Base-by-base conservation (phyloP, 2,329 filamentous ascomycete genomes). In the Bipolaris bicolor region DNA sequence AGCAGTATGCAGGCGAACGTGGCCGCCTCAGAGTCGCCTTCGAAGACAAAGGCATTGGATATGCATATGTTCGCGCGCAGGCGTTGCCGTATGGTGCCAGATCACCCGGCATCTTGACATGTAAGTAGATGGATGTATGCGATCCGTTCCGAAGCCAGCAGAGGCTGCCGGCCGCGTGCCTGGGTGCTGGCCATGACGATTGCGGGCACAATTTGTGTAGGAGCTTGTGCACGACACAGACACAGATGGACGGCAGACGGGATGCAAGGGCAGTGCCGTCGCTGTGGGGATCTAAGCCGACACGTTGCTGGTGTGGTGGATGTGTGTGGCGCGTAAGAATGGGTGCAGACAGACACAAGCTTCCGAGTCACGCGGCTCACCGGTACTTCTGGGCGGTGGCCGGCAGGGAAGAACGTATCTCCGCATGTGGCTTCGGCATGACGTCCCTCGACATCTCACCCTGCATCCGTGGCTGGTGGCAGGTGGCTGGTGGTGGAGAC, bases 1-100 rank as follows among this genome's bases (percentile, higher is more conserved):
- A 76, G 74, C 63, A 60, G 58, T 65, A 68, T 72, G 73, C 72
- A 75, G 56, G 72, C 70, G 67, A 71, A 76, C 70, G 74, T 76
- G 73, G 69, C 68, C 65, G 65, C 55, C 69, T 66, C 49, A 68
- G 68, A 76, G 68, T 76, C 72, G 74, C 71, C 67, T 76, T 49
- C 65, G 57, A 63, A 44, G 52, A 53, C 57, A 63, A 67, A 62
- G 66, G 61, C 64, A 62, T 57, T 66, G 51, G 58, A 62, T 65
- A 61, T 67, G 68, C 69, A 67, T 62, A 62, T 63, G 71, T 75
- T 75, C 72, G 72, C 73, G 74, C 69, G 61, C 57, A 65, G 59
- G 65, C 57, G 48, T 62, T 61, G 40, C 63, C 63, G 59, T 69
- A 61, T 71, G 71, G 72, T 76, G 74, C 72, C 73, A 76, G 70